Base-by-base conservation (phyloP, 2,329 filamentous ascomycete species). In the Zarea fungicola region DNA sequence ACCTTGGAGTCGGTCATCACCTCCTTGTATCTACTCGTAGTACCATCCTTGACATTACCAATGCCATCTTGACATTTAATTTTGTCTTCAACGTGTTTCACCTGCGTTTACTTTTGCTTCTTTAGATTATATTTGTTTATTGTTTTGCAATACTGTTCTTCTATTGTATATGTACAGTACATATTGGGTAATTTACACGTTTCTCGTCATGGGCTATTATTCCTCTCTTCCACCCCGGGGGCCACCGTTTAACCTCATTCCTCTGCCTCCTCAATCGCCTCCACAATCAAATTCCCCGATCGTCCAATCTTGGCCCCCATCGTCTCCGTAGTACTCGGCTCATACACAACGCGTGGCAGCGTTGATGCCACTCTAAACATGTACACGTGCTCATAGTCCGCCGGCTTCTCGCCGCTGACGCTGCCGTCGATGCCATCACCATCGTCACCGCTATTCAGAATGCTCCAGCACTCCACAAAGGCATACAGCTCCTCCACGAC, bases 401-500 rank as follows among this genome's bases (percentile, higher is more conserved):
- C 71, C 0, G 89, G 89, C 57, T 81, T 67, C 4, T 68, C 60
- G 1, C 65, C 64, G 18, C 64, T 66, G 26, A 70, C 63, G 14
- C 67, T 64, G 4, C 57, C 59, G 5, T 54, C 54, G 6, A 57
- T 51, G 52, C 49, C 58, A 42, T 44, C 54, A 29, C 56, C 55
- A 25, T 57, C 60, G 55, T 56, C 26, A 10, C 52, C 60, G 2
- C 68, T 66, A 29, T 77, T 66, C 3, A 90, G 58, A 6, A 85
- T 58, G 45, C 89, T 83, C 63, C 90, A 85, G 68, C 92, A 97
- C 62, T 99, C 93, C 3, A 97, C 90, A 68, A 95, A 96, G 0
- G 92, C 93, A 65, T 97, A 97, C 6, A 99, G 70, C 60, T 96
- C 90, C 63, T 97, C 92, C 31, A 97, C 72, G 2, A 78, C 75